Evolutionary conservation across 495 filamentous ascomycete species (phyloP).

Genomic region (Articulospora tetracladia): DNA sequence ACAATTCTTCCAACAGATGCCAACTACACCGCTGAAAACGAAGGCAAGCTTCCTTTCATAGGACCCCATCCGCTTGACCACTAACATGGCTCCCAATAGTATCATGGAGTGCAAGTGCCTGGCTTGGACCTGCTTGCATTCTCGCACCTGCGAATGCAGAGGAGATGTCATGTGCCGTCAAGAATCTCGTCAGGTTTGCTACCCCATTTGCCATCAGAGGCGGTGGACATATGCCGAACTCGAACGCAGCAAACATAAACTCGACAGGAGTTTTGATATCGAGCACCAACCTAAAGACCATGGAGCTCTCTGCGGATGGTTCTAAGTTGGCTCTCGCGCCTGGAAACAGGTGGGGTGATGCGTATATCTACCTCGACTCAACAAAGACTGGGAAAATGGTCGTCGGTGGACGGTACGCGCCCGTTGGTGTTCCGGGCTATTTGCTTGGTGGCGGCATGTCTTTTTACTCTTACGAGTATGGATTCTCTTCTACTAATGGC

Average conservation of each 20-base stretch:
- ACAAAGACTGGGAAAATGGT: constrained; percentile 4
- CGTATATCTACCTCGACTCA: not conserved
- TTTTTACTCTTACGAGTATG: constrained; percentile 29
- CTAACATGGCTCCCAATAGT: constrained; percentile 2
- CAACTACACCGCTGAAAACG: constrained; percentile 5
- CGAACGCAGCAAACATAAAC: constrained; percentile 28
- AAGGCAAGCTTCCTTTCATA: not conserved
- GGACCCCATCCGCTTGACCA: not conserved
- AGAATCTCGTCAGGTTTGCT: not conserved
- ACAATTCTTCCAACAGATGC: constrained; percentile 3
- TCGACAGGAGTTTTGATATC: constrained; percentile 30
- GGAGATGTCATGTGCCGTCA: constrained; percentile 4
- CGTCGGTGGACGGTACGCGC: constrained; percentile 1
- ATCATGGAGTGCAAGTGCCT: constrained; percentile 16
- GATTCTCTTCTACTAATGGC: constrained; percentile 23
- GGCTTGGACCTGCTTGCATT: constrained; percentile 15
- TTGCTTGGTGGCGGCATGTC: constrained; percentile 15
- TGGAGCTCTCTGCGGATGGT: constrained; percentile 6
- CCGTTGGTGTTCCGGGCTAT: constrained; percentile 4
- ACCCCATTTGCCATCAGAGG: constrained; percentile 11
- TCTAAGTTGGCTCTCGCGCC: not conserved
- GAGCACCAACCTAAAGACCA: constrained; percentile 4
- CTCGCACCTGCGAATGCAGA: not conserved
- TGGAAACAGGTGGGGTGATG: constrained; percentile 9
- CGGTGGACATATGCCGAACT: constrained; percentile 22